Conservation (phyloP, 352 stramenopile species). For the Plasmopara muralis region DNA sequence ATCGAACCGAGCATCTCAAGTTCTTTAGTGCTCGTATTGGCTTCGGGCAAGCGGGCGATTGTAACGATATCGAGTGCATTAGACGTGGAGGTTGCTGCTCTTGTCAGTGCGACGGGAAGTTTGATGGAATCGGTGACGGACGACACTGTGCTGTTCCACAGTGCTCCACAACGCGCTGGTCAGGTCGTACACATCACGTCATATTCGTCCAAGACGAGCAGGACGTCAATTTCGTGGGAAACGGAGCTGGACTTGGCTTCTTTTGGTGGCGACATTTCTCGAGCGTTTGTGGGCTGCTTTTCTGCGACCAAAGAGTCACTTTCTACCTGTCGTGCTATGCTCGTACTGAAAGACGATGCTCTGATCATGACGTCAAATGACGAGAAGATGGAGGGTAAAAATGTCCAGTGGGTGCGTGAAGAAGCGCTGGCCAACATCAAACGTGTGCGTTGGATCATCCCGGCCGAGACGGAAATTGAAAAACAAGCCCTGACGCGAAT, state of each 20-base stretch:
- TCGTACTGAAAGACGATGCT: conserved; percentile 69
- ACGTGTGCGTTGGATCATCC: conserved; percentile 71
- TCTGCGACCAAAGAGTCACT: conserved; percentile 49
- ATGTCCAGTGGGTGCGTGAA: conserved; percentile 67
- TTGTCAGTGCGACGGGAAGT: conserved; percentile 34
- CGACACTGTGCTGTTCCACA: conserved; percentile 52
- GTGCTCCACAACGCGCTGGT: conserved; percentile 14
- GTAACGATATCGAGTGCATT: conserved; percentile 39
- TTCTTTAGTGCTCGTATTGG: conserved; percentile 42
- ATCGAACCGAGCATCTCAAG: conserved; percentile 38
- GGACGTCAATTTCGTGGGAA: conserved; percentile 30
- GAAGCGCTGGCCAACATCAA: conserved; percentile 74
- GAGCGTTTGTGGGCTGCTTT: conserved; percentile 50
- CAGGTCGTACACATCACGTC: conserved; percentile 36
- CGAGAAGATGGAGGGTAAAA: conserved; percentile 26
- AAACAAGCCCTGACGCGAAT: conserved; percentile 66
- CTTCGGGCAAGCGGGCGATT: conserved; percentile 55
- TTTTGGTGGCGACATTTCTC: conserved; percentile 44
- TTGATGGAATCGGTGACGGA: conserved; percentile 54
- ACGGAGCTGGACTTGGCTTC: conserved; percentile 39
- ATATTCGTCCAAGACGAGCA: conserved; percentile 34
- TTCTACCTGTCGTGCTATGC: conserved; percentile 43
- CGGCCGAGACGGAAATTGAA: conserved; percentile 68
- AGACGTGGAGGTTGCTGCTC: conserved; percentile 28
- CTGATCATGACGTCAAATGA: conserved; percentile 69